Percentiles rank a stretch among this genome's conserved stretches.
phyloP scores from a whole-genome alignment of 768 basidiomycete genomes.

The Boletus vermiculosoides region DNA sequence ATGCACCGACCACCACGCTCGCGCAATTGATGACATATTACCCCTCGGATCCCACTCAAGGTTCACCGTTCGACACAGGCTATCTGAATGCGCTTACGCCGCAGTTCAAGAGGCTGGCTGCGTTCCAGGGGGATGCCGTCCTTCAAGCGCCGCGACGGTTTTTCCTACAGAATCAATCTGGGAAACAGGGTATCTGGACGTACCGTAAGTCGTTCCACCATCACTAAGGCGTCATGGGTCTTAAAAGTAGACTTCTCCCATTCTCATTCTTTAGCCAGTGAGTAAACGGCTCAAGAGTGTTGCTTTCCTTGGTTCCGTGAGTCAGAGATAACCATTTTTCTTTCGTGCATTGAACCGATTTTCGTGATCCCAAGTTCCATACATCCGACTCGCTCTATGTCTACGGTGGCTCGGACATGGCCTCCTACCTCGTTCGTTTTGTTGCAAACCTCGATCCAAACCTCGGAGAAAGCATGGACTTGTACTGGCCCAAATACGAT shows the following conservation, averaged over 20 bases:
- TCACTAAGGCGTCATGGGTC: background rate
- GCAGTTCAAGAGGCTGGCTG: conserved; percentile 51
- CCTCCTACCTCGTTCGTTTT: conserved; percentile 34
- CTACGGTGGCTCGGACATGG: conserved; percentile 43
- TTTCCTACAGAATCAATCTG: conserved; percentile 41
- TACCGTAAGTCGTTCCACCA: background rate
- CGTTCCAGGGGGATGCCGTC: conserved; percentile 48
- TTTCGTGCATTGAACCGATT: background rate
- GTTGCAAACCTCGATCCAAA: conserved; percentile 40
- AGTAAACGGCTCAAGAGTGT: conserved; percentile 44
- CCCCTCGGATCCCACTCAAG: conserved; percentile 40
- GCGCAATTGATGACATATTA: conserved; percentile 34
- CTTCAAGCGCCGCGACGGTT: conserved; percentile 52
- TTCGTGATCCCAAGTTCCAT: conserved; percentile 41
- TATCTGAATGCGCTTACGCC: conserved; percentile 42
- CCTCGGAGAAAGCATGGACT: conserved; percentile 21
- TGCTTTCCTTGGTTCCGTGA: conserved; percentile 45
- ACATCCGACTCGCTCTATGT: conserved; percentile 42
- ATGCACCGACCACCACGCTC: conserved; percentile 23
- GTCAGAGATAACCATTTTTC: conserved; percentile 9
- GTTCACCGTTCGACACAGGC: conserved; percentile 55
- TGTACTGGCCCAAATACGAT: conserved; percentile 48
- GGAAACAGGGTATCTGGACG: conserved; percentile 42
- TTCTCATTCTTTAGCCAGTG: background rate
- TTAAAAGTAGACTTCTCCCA: background rate